A percentile compares a stretch with the other conserved stretches of the same genome.
phyloP scores from a whole-genome alignment of 352 stramenopile genomes.

The Lagenidium giganteum region DNA sequence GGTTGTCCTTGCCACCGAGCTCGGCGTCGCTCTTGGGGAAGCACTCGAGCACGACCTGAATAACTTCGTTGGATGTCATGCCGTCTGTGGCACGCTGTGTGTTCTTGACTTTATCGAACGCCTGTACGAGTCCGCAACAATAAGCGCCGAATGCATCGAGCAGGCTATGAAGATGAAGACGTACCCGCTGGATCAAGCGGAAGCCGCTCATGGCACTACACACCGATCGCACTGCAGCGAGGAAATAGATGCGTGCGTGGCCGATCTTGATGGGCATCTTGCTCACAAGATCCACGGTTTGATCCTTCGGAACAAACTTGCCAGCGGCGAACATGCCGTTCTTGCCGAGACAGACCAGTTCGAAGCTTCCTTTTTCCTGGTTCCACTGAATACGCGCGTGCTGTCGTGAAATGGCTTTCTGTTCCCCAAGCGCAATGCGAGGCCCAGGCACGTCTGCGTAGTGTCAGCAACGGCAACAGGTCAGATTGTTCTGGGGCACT shows the following conservation, averaged over 20 bases:
- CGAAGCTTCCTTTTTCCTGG: slow-evolving; percentile 63
- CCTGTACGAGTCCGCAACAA: too few relatives aligned
- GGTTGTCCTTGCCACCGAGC: slow-evolving; percentile 64
- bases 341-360: slow-evolving; percentile 75
- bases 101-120: slow-evolving; percentile 72
- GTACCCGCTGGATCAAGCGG: slow-evolving; percentile 76
- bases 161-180: not conserved
- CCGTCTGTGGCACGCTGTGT: slow-evolving; percentile 18
- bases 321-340: slow-evolving; percentile 74
- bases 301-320: slow-evolving; percentile 67
- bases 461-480: not conserved
- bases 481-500: too few relatives aligned
- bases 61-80: slow-evolving; percentile 57
- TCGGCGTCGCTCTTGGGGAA: slow-evolving; percentile 73
- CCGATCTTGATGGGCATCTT: slow-evolving; percentile 82
- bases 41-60: slow-evolving; percentile 68
- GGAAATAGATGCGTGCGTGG: slow-evolving; percentile 67
- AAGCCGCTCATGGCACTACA: slow-evolving; percentile 80
- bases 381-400: slow-evolving; percentile 82
- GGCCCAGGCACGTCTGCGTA: slow-evolving; percentile 26
- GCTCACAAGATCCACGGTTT: slow-evolving; percentile 55
- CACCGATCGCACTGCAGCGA: slow-evolving; percentile 60
- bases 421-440: slow-evolving; percentile 64
- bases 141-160: not conserved
- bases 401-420: slow-evolving; percentile 72